These are phyloP conservation scores for Astrephomene gubernaculifera DNA, from an alignment of 139 green algal species.

Conservation along the genomic window DNA sequence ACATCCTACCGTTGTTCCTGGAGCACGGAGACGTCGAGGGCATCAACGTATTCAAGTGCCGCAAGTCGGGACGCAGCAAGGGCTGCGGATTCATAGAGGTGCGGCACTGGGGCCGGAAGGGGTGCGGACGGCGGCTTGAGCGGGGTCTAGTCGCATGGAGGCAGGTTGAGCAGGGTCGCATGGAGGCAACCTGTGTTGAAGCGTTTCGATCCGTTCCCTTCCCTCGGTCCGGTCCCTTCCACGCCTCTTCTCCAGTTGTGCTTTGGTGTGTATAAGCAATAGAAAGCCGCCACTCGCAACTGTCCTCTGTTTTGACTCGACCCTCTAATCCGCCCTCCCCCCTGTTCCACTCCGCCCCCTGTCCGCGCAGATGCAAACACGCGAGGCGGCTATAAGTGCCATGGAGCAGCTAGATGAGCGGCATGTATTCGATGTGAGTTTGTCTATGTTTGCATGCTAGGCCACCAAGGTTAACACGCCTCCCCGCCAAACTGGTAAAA, in stretches of 20 bases:
- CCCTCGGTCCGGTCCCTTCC: too few relatives aligned
- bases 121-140: too few relatives aligned
- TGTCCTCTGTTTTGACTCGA: not conserved
- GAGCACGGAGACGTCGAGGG: slow-evolving; percentile 50
- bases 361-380: slow-evolving; percentile 48
- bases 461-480: too few relatives aligned
- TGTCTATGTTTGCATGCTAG: too few relatives aligned
- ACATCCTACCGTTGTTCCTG: slow-evolving; percentile 52
- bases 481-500: too few relatives aligned
- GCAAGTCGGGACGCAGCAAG: slow-evolving; percentile 55
- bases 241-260: too few relatives aligned
- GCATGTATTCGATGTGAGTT: slow-evolving; percentile 42
- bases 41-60: slow-evolving; percentile 58
- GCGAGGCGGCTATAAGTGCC: slow-evolving; percentile 47
- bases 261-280: too few relatives aligned
- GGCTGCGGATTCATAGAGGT: slow-evolving; percentile 58
- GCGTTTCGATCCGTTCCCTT: too few relatives aligned
- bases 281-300: too few relatives aligned
- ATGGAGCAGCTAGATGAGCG: slow-evolving; percentile 57
- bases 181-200: too few relatives aligned
- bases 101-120: not conserved
- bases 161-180: too few relatives aligned
- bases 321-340: not conserved
- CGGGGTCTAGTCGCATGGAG: too few relatives aligned
- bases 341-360: not conserved